Base-by-base conservation (phyloP, 1,139 yeast genomes). In the Sugiyamaella sp. region DNA sequence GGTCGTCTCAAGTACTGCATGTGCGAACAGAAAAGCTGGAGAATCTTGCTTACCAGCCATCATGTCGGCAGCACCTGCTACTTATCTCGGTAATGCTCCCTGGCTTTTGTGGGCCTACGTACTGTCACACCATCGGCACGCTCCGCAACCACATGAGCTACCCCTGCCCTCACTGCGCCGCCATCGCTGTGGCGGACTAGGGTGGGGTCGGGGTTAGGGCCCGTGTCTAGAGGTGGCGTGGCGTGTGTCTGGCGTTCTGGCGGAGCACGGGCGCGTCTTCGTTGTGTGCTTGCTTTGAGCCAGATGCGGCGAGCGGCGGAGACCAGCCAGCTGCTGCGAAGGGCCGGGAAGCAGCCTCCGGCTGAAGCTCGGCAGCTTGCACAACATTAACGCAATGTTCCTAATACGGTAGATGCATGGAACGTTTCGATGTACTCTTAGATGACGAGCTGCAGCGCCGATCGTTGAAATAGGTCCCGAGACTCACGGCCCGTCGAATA, bases 1-100 rank as follows among this genome's bases (percentile, higher is more conserved):
- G 8, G 14, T 29, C 14, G 14, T 29, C 14, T 29, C 35, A 4
- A 24, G 14, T 29, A 12, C 8, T 39, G 42, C 21, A 20, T 38
- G 20, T 40, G 33, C 12, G 17, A 40, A 40, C 24, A 24, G 24
- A 40, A 39, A 40, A 40, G 25, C 33, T 40, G 44, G 44, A 40
- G 44, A 24, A 40, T 40, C 33, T 22, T 24, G 17, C 44, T 40
- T 22, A 10, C 35, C 16, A 22, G 32, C 32, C 33, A 6, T 40
- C 20, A 4, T 4, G 21, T 40, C 44, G 17, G n/a, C 33, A 22
- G 24, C 16, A 6, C 17, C 20, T 4, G 32, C 44, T 22, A 22
- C 33, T 40, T 22, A 40, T 25, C 24, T 27, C 46, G 35, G 35
- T 41, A 41, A n/a, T 27, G 17, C 29, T 25, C 29, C 29, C 29